These are phyloP conservation scores for Polygonum aviculare DNA, from an alignment of 148 eudicot genomes.

Conservation along the genomic window DNA sequence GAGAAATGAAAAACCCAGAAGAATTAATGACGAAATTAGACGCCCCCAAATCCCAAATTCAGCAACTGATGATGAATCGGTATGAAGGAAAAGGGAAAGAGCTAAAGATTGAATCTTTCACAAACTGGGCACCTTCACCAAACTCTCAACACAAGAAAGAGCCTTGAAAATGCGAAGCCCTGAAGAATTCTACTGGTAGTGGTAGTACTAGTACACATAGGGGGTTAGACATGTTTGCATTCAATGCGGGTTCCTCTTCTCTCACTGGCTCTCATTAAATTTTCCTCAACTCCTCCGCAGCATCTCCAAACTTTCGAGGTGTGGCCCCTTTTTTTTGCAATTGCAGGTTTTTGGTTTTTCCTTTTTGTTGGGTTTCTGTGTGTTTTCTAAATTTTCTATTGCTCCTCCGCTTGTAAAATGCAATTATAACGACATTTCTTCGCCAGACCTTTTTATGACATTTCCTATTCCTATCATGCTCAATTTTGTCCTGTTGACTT, in stretches of 20 bases:
- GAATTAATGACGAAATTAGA: not conserved
- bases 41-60: not conserved
- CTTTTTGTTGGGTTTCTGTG: not conserved
- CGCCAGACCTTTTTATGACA: conserved; percentile 7
- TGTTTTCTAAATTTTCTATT: not conserved
- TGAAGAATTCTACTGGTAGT: not conserved
- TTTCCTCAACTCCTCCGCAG: not conserved
- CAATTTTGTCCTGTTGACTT: not conserved
- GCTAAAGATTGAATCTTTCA: not conserved
- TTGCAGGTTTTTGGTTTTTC: not conserved
- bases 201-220: not conserved
- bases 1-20: not conserved
- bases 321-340: not conserved
- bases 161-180: not conserved
- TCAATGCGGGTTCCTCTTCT: not conserved
- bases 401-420: not conserved
- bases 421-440: conserved; percentile 6
- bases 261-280: not conserved
- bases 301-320: conserved; percentile 6
- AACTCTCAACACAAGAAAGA: not conserved
- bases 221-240: conserved; percentile 8
- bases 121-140: not conserved
- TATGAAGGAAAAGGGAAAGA: not conserved
- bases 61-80: not conserved
- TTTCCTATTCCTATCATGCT: conserved; percentile 1